Evolutionary conservation across 805 yeast species (phyloP), one percentile per base, ranked within the genome.

Genomic region (Barnettozyma pratensis): DNA sequence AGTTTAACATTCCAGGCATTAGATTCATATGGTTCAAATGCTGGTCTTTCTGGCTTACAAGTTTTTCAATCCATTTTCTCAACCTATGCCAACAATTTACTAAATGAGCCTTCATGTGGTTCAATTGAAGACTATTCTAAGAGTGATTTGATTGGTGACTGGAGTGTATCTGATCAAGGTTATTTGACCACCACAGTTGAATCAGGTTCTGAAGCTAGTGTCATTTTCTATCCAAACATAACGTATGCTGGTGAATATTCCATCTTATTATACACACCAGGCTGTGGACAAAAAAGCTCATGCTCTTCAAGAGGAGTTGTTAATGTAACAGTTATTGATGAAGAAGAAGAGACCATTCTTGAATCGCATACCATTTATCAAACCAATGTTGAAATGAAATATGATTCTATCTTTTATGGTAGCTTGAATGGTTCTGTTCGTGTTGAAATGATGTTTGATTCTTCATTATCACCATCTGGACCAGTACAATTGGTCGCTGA

Each of bases 251-350:
- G 97, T 8, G 73, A 80, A 50, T 94, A 89, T 64, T 71, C 87
- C 0, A 72, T 94, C 27, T 70, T 79, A 45, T 57, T 91, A 44
- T 84, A 79, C 57, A 94, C 99, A 0, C 97, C 97, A 0, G 98
- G 98, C 0, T 94, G 99, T 68, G 46, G 64, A 1, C 62, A 57
- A 4, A 96, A 87, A 61, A 66, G 69, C 44, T 75, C 94, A 0
- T 94, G 99, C 67, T 55, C 62, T 26, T 50, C 68, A 25, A 76
- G 99, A 61, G 92, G 96, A 9, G 75, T 79, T 28, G 92, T 87
- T 4, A 87, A 87, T 57, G 96, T 84, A 0, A 76, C 95, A 0
- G 70, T 91, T 2, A 70, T 65, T 53, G 70, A 75, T 32, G 78
- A 76, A 26, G 58, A 63, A 0, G 55, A 61, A 0, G 58, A 69